These are phyloP conservation scores for Arabis alpina DNA, from an alignment of 345 rosid genomes.

Conservation along the genomic window DNA sequence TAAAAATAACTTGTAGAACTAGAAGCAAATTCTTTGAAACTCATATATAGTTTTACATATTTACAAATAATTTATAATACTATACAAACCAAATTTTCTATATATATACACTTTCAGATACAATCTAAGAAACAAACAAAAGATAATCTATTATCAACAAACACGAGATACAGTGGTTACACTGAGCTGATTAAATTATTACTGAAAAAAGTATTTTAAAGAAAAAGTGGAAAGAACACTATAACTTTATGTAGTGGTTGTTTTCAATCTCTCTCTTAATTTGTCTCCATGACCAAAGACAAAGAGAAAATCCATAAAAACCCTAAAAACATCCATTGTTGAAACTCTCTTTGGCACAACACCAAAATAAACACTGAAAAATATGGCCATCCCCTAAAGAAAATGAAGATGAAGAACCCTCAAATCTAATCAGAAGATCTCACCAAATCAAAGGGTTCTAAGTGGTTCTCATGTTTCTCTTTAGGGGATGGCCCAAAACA, in stretches of 20 bases:
- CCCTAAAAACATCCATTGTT: slow-evolving; percentile 34
- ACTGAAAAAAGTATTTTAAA: background rate
- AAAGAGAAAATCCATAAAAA: slow-evolving; percentile 39
- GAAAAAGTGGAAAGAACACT: slow-evolving; percentile 35
- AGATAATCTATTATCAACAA: slow-evolving; percentile 6
- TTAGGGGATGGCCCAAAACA: slow-evolving; percentile 40
- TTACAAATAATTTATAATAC: no score
- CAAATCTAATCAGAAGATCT: slow-evolving; percentile 22
- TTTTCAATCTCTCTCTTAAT: slow-evolving; percentile 30
- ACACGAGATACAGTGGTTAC: slow-evolving; percentile 19
- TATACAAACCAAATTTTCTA: background rate
- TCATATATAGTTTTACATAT: background rate
- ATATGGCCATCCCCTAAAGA: slow-evolving; percentile 41
- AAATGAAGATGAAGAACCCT: slow-evolving; percentile 36
- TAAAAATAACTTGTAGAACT: background rate
- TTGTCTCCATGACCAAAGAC: slow-evolving; percentile 45
- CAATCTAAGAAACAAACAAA: background rate
- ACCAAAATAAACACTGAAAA: slow-evolving; percentile 15
- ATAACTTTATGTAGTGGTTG: slow-evolving; percentile 35
- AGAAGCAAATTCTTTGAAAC: background rate
- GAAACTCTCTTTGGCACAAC: slow-evolving; percentile 46
- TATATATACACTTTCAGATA: slow-evolving; percentile 9
- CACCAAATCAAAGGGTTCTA: slow-evolving; percentile 30
- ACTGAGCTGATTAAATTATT: slow-evolving; percentile 26
- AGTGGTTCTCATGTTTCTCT: slow-evolving; percentile 30